Evolutionary conservation across 2,329 filamentous ascomycete genomes (phyloP).

Genomic region (Pseudocercospora cruenta): DNA sequence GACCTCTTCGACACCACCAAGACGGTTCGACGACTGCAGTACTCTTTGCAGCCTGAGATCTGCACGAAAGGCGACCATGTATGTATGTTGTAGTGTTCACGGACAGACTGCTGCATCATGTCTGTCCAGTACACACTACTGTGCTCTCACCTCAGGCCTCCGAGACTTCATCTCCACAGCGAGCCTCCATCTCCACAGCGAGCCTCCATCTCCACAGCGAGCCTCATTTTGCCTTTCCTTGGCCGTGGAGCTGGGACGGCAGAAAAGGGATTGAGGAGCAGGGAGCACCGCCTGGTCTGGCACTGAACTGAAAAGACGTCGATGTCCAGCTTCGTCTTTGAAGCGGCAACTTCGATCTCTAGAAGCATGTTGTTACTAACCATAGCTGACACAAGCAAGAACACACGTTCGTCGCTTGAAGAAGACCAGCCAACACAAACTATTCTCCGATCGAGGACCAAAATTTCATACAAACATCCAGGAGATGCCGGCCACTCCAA

Average conservation of each 20-base stretch:
- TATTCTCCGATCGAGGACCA: neutral
- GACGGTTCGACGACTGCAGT: neutral
- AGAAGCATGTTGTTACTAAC: neutral
- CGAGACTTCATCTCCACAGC: constrained; percentile 1
- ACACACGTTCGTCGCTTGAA: neutral
- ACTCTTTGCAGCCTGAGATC: neutral
- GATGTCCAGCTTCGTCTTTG: neutral
- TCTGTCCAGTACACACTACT: too few species aligned
- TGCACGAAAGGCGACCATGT: neutral
- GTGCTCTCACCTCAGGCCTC: neutral
- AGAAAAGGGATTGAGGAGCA: neutral
- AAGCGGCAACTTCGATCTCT: neutral
- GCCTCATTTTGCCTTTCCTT: constrained; percentile 3
- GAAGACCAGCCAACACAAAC: neutral
- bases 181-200: too few species aligned
- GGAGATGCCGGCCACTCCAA: neutral
- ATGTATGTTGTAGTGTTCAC: neutral
- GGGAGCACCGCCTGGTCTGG: neutral
- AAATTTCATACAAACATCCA: neutral
- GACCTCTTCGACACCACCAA: neutral
- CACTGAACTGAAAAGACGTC: neutral
- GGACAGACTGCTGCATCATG: neutral
- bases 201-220: neutral
- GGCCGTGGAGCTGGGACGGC: neutral
- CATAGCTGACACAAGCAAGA: neutral